phyloP scores from a whole-genome alignment of 352 stramenopile genomes.

The Phytophthora palmivora region DNA sequence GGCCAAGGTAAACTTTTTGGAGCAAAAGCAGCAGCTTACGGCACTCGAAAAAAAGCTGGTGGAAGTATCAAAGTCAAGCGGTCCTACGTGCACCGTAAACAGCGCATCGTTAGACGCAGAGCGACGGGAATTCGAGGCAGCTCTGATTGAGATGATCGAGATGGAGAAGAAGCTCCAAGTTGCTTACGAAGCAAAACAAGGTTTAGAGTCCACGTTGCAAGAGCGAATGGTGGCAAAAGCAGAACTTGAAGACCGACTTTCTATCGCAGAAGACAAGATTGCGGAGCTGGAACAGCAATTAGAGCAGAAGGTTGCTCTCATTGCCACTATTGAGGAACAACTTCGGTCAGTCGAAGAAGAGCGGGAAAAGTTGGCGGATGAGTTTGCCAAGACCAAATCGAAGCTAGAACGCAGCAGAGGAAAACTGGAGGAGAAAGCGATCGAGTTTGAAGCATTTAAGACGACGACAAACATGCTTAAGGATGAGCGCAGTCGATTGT shows the following conservation, averaged over 20 bases:
- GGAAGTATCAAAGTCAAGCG: slow-evolving; percentile 48
- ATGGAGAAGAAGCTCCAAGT: slow-evolving; percentile 74
- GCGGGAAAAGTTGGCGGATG: slow-evolving; percentile 54
- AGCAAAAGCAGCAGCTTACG: slow-evolving; percentile 63
- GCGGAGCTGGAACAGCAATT: slow-evolving; percentile 59
- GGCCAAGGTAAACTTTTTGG: slow-evolving; percentile 58
- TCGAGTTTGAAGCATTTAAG: slow-evolving; percentile 69
- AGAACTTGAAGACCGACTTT: slow-evolving; percentile 55
- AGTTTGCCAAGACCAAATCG: slow-evolving; percentile 50
- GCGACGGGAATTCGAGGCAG: slow-evolving; percentile 63
- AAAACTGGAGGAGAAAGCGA: slow-evolving; percentile 66
- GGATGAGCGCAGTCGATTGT: slow-evolving; percentile 59
- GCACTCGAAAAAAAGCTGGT: slow-evolving; percentile 66
- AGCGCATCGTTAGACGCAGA: slow-evolving; percentile 52
- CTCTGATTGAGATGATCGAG: slow-evolving; percentile 71
- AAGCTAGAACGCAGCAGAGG: slow-evolving; percentile 58
- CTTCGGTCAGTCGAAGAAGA: slow-evolving; percentile 50
- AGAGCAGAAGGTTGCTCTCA: slow-evolving; percentile 62
- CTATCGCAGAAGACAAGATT: slow-evolving; percentile 55
- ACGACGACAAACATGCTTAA: slow-evolving; percentile 70
- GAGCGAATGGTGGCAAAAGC: slow-evolving; percentile 57
- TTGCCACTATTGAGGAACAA: slow-evolving; percentile 58
- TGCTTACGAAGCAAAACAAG: slow-evolving; percentile 66
- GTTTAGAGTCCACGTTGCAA: slow-evolving; percentile 56
- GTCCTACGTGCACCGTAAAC: slow-evolving; percentile 28